phyloP scores from a whole-genome alignment of 1,284 basidiomycete species.

The Marasmius fiardii region DNA sequence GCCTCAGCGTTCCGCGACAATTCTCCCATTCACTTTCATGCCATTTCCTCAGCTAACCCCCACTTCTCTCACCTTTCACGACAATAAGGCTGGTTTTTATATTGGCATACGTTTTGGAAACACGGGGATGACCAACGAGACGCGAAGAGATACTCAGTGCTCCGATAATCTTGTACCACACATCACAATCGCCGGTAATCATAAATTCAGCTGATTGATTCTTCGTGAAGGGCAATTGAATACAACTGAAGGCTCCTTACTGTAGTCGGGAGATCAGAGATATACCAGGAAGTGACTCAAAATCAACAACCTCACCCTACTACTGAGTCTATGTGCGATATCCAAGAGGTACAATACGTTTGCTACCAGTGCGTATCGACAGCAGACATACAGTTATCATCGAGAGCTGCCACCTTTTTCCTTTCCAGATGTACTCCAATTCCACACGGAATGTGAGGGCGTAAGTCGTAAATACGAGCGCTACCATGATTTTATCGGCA shows the following conservation, averaged over 20 bases:
- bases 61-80: no score
- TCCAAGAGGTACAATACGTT: slow-evolving; percentile 33
- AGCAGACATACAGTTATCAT: slow-evolving; percentile 33
- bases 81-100: no score
- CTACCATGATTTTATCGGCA: slow-evolving; percentile 11
- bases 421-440: slow-evolving; percentile 31
- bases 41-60: no score
- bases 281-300: neutral
- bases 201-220: no score
- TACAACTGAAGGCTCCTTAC: no score
- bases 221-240: no score
- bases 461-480: slow-evolving; percentile 31
- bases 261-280: no score
- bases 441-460: slow-evolving; percentile 30
- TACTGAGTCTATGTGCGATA: slow-evolving; percentile 13
- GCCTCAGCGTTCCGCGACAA: no score
- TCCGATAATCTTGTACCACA: slow-evolving; percentile 9
- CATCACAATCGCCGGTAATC: slow-evolving; percentile 5
- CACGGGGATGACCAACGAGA: no score
- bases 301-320: slow-evolving; percentile 22
- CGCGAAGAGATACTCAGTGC: slow-evolving; percentile 9
- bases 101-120: no score
- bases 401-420: slow-evolving; percentile 21
- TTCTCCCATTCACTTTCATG: no score
- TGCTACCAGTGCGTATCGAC: slow-evolving; percentile 32